Evolutionary conservation across 257 asterid species (phyloP).

Genomic region (Solanum rostratum): DNA sequence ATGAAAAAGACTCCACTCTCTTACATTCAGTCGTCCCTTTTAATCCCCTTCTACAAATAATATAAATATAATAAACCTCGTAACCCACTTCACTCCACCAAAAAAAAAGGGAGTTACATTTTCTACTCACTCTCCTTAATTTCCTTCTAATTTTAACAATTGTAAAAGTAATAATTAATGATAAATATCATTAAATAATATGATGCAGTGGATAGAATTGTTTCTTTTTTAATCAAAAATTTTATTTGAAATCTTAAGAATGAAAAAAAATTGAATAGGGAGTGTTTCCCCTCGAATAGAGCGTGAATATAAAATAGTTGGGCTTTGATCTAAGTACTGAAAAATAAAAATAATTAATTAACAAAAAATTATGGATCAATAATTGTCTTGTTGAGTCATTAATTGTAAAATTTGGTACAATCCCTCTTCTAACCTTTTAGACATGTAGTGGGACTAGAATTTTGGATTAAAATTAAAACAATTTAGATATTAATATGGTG

Average conservation of each 20-base stretch:
- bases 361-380: neutral
- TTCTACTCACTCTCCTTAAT: neutral
- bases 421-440: neutral
- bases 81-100: neutral
- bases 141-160: no score
- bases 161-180: neutral
- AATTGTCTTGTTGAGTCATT: neutral
- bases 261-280: no score
- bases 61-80: neutral
- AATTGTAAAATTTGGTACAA: neutral
- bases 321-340: no score
- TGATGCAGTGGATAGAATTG: no score
- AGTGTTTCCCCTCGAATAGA: no score
- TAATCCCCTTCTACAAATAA: neutral
- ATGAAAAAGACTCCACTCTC: conserved; percentile 44
- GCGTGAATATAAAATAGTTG: no score
- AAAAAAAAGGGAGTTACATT: neutral
- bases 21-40: conserved; percentile 10
- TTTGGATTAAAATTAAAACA: neutral
- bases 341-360: neutral
- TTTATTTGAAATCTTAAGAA: no score
- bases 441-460: neutral
- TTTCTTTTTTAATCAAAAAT: no score
- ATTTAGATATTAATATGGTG: neutral
- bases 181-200: neutral